Base-by-base conservation (phyloP, 2,329 filamentous ascomycete genomes). In the Coleophoma cylindrospora region DNA sequence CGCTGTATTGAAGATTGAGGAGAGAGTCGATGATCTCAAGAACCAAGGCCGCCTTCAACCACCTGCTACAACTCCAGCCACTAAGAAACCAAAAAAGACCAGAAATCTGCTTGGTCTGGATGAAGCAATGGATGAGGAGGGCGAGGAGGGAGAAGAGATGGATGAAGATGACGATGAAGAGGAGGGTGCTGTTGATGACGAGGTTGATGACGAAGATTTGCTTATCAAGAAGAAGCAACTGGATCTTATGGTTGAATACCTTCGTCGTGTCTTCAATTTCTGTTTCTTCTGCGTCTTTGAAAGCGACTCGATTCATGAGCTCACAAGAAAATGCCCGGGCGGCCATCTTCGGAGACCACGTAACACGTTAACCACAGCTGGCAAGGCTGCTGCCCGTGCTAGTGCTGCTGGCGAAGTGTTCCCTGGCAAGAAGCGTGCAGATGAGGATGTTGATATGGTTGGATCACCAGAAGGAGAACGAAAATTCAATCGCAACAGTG, bases 201-300 rank as follows among this genome's bases (percentile, higher is more conserved):
- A 96, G 54, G 78, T 85, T 34, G 92, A 99, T 59, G 90, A 95
- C 61, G 90, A 96, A 64, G 90, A 96, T 38, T 74, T 96, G 37
- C 69, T 96, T 49, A 80, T 85, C 38, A 94, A 95, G 76, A 97
- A 97, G 80, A 97, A 99, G 76, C 91, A 94, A 64, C 81, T 99
- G 45, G 94, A 99, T 70, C 76, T 99, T 34, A 79, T 96, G 68
- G 94, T 97, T 48, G 94, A 99, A 71, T 99, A 99, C 67, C 79
- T 99, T 52, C 90, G 94, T 47, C 86, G 94, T 14, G 94, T 99
- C 47, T 95, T 95, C 77, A 96, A 94, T 71, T 97, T 99, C 72
- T 99, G 94, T 74, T 96, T 99, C 76, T 99, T 97, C 74, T 99
- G 94, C 67, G 95, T 99, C 5, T 97, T 99, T 60, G 94, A 99